A percentile compares a stretch with the other conserved stretches of the same genome.
These are phyloP conservation scores for Vitis hybrid DNA, from an alignment of 177 flowering plant genomes.

Conservation along the genomic window DNA sequence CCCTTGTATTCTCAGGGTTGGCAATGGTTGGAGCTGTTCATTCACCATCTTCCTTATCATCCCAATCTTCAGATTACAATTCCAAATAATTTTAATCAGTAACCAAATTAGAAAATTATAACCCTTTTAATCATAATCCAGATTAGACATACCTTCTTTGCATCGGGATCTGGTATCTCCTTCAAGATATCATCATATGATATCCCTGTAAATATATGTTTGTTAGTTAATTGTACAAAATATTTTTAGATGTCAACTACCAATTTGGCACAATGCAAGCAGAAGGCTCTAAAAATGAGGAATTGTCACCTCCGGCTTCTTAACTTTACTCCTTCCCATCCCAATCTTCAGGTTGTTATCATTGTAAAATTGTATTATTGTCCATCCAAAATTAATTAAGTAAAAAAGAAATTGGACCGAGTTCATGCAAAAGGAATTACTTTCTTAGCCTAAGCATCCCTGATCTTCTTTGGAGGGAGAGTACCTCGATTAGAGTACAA, in stretches of 20 bases:
- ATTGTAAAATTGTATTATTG: background rate
- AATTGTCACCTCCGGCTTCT: constrained; percentile 70
- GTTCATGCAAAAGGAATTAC: constrained; percentile 12
- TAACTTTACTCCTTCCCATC: constrained; percentile 82
- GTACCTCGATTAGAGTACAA: constrained; percentile 80
- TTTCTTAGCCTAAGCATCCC: constrained; percentile 98
- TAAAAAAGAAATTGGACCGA: background rate
- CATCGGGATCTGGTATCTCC: constrained; percentile 65
- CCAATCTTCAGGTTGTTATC: constrained; percentile 88
- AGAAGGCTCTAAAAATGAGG: background rate
- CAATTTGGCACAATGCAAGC: background rate
- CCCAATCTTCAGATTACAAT: constrained; percentile 73
- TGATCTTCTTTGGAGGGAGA: constrained; percentile 85
- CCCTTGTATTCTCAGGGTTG: constrained; percentile 75
- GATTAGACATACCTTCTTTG: constrained; percentile 51
- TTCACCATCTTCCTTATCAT: constrained; percentile 86
- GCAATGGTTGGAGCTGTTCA: constrained; percentile 68
- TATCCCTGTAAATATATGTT: constrained; percentile 40
- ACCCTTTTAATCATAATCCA: background rate
- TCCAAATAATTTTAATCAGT: constrained; percentile 4
- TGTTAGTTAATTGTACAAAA: background rate
- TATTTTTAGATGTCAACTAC: background rate
- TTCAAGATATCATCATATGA: constrained; percentile 79
- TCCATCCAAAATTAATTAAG: background rate
- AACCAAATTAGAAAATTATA: background rate